Evolutionary conservation across 1,284 basidiomycete species (phyloP), one percentile per base, ranked within the genome.

Genomic region (Malassezia caprae): DNA sequence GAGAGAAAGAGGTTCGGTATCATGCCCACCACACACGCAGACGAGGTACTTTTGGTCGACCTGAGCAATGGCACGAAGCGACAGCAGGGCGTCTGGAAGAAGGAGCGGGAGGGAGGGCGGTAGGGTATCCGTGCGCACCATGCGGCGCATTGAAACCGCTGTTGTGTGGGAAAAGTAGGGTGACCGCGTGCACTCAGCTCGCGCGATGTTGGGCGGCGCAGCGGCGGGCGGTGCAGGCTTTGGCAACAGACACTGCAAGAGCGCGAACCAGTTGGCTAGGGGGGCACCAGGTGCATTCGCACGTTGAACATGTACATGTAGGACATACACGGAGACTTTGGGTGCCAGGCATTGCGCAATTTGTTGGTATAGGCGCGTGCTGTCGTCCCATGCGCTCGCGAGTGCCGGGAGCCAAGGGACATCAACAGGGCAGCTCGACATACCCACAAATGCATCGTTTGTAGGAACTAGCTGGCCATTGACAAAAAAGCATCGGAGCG

Each of bases 1-100:
- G 23, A 96, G 64, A 0, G 63, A 58, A 13, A 73, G 52, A 62
- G 69, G 31, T 45, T 49, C 47, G 3, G 39, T n/a, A 15, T 13
- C 24, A 1, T 34, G 23, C 27, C 21, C 27, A 8, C 37, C 37
- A 7, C 76, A 44, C 19, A 84, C 68, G 73, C 87, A 89, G 23
- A 84, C 83, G 60, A 93, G 81, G 72, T 90, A 96, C 76, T 94
- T 96, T 57, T 78, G 76, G 75, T 94, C 91, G 21, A 94, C 82
- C 72, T 96, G 91, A 35, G 80, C 81, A 43, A 94, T 79, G 41
- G 89, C 56, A 15, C 44, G 42, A 2, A 57, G 55, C 1, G 35
- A 19, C 3, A 24, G 21, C 17, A 49, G 37, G 15, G 30, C 30
- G 12, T n/a, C 12, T 12, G 27, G 51, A 37, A 48, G 17, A 7